Conservation (phyloP, 2,329 filamentous ascomycete genomes). For the Ophiosphaerella narmari region DNA sequence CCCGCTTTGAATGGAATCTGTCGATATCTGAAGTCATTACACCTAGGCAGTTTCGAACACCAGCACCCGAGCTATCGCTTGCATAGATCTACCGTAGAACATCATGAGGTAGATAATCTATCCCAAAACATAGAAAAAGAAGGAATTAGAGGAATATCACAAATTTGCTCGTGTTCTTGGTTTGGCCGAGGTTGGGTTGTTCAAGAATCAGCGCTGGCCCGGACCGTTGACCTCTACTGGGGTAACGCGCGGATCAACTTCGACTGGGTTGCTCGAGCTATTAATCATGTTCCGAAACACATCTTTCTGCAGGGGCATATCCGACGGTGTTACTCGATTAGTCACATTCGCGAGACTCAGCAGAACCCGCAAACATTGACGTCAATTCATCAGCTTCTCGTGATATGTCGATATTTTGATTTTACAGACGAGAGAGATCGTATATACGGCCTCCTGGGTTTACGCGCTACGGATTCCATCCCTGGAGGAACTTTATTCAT, state of each 20-base stretch:
- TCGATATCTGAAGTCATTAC: background rate
- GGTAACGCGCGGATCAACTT: background rate
- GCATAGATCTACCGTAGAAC: background rate
- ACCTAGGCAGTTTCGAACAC: background rate
- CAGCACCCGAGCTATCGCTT: background rate
- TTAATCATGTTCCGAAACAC: background rate
- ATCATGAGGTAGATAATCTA: background rate
- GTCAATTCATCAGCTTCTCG: background rate
- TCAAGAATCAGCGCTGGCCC: background rate
- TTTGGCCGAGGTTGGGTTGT: conserved; percentile 1
- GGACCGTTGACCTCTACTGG: background rate
- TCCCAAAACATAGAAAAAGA: background rate
- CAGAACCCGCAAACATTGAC: background rate
- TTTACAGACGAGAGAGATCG: background rate
- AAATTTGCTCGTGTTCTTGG: background rate
- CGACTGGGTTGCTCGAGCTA: background rate
- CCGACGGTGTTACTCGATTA: background rate
- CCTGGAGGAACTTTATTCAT: background rate
- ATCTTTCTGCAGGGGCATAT: background rate
- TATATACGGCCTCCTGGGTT: background rate
- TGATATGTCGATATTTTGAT: background rate
- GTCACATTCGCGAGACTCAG: background rate
- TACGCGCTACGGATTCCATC: background rate
- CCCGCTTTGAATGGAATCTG: background rate
- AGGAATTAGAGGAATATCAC: background rate